These are phyloP conservation scores for Durio zibethinus DNA, from an alignment of 345 rosid species.

Conservation along the genomic window DNA sequence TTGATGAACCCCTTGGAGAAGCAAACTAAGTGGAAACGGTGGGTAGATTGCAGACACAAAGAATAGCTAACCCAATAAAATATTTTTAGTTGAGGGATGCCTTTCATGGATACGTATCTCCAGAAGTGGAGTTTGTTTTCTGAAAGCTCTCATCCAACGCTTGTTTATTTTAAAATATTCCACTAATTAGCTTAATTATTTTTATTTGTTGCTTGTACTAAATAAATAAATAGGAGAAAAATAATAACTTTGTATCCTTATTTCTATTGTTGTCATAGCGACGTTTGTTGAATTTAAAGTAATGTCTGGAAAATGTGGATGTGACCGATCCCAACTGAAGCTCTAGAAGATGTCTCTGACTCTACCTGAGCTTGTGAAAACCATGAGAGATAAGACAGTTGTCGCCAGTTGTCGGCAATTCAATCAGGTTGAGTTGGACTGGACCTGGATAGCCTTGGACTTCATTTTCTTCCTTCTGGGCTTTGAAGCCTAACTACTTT, in stretches of 20 bases:
- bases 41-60: conserved; percentile 10
- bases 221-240: no score
- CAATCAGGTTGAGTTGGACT: no score
- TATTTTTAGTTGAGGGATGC: conserved; percentile 13
- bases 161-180: background rate
- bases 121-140: background rate
- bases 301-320: background rate
- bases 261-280: background rate
- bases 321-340: background rate
- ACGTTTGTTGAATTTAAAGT: background rate
- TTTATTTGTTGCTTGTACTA: background rate
- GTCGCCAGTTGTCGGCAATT: no score
- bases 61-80: conserved; percentile 17
- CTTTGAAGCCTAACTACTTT: no score
- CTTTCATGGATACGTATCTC: conserved; percentile 8
- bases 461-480: no score
- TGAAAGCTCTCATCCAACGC: conserved; percentile 14
- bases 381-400: no score
- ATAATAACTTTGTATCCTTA: background rate
- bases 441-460: no score
- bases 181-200: background rate
- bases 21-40: background rate
- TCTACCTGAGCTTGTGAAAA: no score
- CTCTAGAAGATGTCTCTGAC: background rate
- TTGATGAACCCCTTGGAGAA: conserved; percentile 2